These are phyloP conservation scores for Paxillus ammoniavirescens DNA, from an alignment of 768 basidiomycete species.

Conservation along the genomic window DNA sequence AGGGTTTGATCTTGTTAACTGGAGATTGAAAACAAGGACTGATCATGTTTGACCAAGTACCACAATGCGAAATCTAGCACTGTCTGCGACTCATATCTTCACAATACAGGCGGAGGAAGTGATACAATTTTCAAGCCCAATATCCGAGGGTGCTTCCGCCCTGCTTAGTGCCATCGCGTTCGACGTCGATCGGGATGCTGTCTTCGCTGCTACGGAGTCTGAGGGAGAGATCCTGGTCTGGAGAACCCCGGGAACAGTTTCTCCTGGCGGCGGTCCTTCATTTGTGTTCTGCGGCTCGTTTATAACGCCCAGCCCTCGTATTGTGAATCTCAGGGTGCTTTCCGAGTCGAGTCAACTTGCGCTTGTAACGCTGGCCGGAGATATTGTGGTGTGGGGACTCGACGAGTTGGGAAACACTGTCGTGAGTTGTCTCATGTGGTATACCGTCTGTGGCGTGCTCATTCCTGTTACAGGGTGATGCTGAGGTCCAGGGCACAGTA, in stretches of 20 bases:
- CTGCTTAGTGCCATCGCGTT: constrained; percentile 48
- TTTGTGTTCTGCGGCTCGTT: constrained; percentile 27
- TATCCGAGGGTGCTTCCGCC: constrained; percentile 22
- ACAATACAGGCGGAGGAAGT: constrained; percentile 15
- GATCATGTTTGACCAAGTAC: background rate
- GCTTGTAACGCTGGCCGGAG: constrained; percentile 72
- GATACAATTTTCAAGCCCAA: constrained; percentile 10
- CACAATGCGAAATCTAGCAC: constrained; percentile 57
- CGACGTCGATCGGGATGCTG: constrained; percentile 61
- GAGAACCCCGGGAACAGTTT: constrained; percentile 31
- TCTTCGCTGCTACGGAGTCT: constrained; percentile 62
- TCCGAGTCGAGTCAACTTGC: constrained; percentile 69
- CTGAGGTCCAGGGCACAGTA: constrained; percentile 83
- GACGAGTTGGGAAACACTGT: constrained; percentile 42
- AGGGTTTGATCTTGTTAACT: constrained; percentile 5
- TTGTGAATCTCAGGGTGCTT: constrained; percentile 66
- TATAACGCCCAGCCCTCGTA: constrained; percentile 33
- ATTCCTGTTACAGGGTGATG: constrained; percentile 18
- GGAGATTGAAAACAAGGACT: background rate
- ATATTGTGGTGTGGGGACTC: constrained; percentile 69
- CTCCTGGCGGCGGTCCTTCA: constrained; percentile 1
- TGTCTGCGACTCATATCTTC: constrained; percentile 32
- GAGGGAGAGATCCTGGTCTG: constrained; percentile 61
- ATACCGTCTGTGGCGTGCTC: background rate
- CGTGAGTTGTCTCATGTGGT: constrained; percentile 33